Evolutionary conservation across 257 asterid species (phyloP).

Genomic region (Galeopsis tetrahit): DNA sequence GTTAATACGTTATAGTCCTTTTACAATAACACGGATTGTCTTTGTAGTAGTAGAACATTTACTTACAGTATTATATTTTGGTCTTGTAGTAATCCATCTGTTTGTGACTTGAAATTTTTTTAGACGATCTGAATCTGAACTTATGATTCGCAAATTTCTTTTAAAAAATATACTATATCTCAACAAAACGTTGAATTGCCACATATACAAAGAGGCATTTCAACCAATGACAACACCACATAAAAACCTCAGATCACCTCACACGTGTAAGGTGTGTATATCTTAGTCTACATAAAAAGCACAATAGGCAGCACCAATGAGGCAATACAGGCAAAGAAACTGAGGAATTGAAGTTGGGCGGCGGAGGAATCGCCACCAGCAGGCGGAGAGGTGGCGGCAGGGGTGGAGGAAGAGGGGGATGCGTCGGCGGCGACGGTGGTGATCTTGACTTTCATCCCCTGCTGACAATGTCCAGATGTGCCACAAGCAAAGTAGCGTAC

Average conservation of each 20-base stretch:
- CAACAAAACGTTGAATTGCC: constrained; percentile 27
- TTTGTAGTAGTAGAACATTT: no score
- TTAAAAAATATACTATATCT: no score
- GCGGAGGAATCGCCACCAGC: constrained; percentile 26
- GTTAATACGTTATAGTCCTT: no score
- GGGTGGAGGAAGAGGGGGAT: constrained; percentile 39
- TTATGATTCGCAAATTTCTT: no score
- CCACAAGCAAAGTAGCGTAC: constrained; percentile 83
- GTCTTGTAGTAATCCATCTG: no score
- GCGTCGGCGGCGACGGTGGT: constrained; percentile 53
- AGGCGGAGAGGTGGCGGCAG: constrained; percentile 40
- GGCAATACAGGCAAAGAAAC: constrained; percentile 28
- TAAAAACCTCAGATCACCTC: neutral
- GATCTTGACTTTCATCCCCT: constrained; percentile 88
- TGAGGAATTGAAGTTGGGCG: constrained; percentile 18
- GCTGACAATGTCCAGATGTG: constrained; percentile 73
- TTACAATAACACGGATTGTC: no score
- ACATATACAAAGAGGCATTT: constrained; percentile 5
- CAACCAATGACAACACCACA: neutral
- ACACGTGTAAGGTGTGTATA: no score
- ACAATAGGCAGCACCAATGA: constrained; percentile 16
- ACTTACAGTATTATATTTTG: no score
- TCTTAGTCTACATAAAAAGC: constrained; percentile 23
- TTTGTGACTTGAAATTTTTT: no score
- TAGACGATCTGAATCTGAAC: no score